Percentiles rank a stretch among this genome's conserved stretches.
Conservation (phyloP, 805 yeast genomes). For the Isabelozyma rhagii region DNA sequence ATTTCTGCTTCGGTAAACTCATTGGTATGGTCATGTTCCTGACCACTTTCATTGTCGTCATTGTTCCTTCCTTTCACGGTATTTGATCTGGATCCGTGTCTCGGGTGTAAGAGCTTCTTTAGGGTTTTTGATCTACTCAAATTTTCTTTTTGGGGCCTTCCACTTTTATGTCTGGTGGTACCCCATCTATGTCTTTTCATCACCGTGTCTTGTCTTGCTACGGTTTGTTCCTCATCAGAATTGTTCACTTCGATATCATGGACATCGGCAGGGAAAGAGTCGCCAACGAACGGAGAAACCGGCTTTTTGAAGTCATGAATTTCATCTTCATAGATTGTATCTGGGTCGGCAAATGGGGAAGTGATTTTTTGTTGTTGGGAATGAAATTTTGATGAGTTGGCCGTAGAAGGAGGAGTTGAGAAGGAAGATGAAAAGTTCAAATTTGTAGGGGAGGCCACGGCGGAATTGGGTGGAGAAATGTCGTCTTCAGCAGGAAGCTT, state of each 20-base stretch:
- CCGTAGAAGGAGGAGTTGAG: slow-evolving; percentile 8
- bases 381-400: slow-evolving; percentile 1
- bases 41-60: slow-evolving; percentile 12
- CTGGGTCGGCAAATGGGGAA: slow-evolving; percentile 29
- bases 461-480: slow-evolving; percentile 2
- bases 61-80: slow-evolving; percentile 4
- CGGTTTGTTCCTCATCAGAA: slow-evolving; percentile 13
- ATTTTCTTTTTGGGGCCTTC: slow-evolving; percentile 50
- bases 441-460: slow-evolving; percentile 1
- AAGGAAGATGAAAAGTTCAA: not conserved
- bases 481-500: slow-evolving; percentile 18
- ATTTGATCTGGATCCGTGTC: slow-evolving; percentile 14
- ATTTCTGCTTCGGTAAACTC: slow-evolving; percentile 29
- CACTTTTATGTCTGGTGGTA: slow-evolving; percentile 74
- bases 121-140: slow-evolving; percentile 60
- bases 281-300: slow-evolving; percentile 25
- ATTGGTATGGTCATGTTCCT: slow-evolving; percentile 17
- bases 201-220: slow-evolving; percentile 30
- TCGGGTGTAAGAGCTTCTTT: slow-evolving; percentile 35
- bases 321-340: slow-evolving; percentile 22
- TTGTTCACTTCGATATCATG: slow-evolving; percentile 12
- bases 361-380: slow-evolving; percentile 4
- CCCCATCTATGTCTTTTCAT: slow-evolving; percentile 89
- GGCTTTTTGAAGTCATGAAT: slow-evolving; percentile 20
- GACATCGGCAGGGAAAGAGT: slow-evolving; percentile 3